Conservation (phyloP, 176 grass and related monocot species). For the Aegilops longissima region DNA sequence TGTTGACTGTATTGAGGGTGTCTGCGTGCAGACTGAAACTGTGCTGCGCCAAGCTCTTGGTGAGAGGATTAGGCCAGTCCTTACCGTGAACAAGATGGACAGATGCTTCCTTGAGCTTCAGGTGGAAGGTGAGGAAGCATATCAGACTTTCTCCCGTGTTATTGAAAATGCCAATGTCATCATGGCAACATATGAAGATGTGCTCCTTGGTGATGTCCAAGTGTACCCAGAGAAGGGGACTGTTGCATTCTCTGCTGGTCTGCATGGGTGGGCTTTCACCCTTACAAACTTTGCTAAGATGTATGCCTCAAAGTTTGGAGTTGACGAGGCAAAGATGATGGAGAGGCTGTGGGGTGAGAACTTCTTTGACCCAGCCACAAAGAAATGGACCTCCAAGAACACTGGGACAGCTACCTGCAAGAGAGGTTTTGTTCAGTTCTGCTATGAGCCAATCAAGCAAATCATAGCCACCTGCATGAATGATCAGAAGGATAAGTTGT, state of each 20-base stretch:
- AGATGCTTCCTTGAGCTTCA: slow-evolving; percentile 78
- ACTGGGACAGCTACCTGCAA: slow-evolving; percentile 65
- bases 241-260: slow-evolving; percentile 71
- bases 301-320: slow-evolving; percentile 84
- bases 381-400: slow-evolving; percentile 76
- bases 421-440: slow-evolving; percentile 88
- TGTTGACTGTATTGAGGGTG: slow-evolving; percentile 77
- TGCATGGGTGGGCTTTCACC: slow-evolving; percentile 77
- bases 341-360: slow-evolving; percentile 92
- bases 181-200: slow-evolving; percentile 76
- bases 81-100: slow-evolving; percentile 85
- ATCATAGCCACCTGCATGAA: slow-evolving; percentile 82
- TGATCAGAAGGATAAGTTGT: slow-evolving; percentile 79
- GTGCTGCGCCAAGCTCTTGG: slow-evolving; percentile 69
- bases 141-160: slow-evolving; percentile 58
- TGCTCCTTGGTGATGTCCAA: slow-evolving; percentile 74
- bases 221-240: slow-evolving; percentile 84
- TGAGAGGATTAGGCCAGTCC: slow-evolving; percentile 80
- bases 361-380: slow-evolving; percentile 77
- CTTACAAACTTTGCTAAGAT: slow-evolving; percentile 77
- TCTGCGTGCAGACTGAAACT: slow-evolving; percentile 75
- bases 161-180: slow-evolving; percentile 85
- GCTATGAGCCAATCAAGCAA: slow-evolving; percentile 82
- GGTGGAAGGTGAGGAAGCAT: slow-evolving; percentile 77
- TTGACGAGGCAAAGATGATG: slow-evolving; percentile 83